A percentile compares a stretch with the other conserved stretches of the same genome.
Conservation (phyloP, 805 yeast genomes). For the Maudiozyma serrabonitensis region DNA sequence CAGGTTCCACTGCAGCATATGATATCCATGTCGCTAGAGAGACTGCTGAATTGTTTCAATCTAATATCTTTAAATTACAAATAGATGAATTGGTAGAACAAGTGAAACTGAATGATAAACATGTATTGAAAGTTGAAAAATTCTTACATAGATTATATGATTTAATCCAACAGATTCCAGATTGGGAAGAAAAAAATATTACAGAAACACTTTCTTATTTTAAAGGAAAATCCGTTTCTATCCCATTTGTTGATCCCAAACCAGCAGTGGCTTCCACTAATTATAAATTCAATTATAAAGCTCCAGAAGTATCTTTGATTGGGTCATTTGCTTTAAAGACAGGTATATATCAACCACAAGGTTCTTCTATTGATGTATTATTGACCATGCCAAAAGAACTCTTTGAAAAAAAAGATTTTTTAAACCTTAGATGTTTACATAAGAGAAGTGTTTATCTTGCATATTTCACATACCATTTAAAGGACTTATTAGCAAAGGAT, state of each 20-base stretch:
- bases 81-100: constrained; percentile 86
- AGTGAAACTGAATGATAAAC: constrained; percentile 61
- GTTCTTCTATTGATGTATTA: constrained; percentile 66
- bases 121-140: constrained; percentile 57
- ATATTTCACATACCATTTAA: constrained; percentile 58
- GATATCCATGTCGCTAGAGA: constrained; percentile 89
- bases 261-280: constrained; percentile 52
- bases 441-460: constrained; percentile 85
- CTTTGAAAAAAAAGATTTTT: constrained; percentile 79
- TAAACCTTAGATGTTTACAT: constrained; percentile 83
- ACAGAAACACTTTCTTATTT: constrained; percentile 51
- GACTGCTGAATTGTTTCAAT: constrained; percentile 87
- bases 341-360: constrained; percentile 55
- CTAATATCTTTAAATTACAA: constrained; percentile 90
- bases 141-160: constrained; percentile 67
- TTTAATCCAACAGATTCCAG: constrained; percentile 55
- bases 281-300: constrained; percentile 56
- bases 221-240: constrained; percentile 41
- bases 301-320: constrained; percentile 70
- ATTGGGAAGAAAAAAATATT: constrained; percentile 40
- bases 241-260: constrained; percentile 88
- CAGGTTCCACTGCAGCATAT: constrained; percentile 39
- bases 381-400: constrained; percentile 69
- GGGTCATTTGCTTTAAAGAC: constrained; percentile 89
- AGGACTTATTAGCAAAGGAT: constrained; percentile 41